These are phyloP conservation scores for Crithidia sp. DNA, from an alignment of 208 protist species.

Conservation along the genomic window DNA sequence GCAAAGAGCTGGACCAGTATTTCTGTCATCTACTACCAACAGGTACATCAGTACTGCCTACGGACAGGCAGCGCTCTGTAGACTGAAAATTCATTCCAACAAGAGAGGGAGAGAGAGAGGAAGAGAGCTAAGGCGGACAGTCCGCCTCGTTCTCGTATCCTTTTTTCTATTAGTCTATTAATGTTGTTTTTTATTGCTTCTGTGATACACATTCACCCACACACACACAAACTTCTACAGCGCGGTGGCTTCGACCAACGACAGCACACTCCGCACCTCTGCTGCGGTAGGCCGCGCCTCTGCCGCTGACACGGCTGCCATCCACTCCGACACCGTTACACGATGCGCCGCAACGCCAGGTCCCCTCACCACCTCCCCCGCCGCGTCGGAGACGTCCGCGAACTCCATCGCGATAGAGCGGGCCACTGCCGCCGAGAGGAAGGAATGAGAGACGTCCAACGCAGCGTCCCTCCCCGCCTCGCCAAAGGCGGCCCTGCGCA, in stretches of 20 bases:
- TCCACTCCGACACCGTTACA: slow-evolving; percentile 25
- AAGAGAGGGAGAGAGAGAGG: too few species aligned
- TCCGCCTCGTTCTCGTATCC: too few species aligned
- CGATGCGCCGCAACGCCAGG: background rate
- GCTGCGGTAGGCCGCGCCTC: background rate
- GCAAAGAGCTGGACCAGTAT: too few species aligned
- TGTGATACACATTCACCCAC: too few species aligned
- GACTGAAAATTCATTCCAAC: too few species aligned
- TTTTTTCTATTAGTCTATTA: too few species aligned
- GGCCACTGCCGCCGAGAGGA: slow-evolving; percentile 27
- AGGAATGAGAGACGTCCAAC: slow-evolving; percentile 24
- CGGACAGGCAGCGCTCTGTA: too few species aligned
- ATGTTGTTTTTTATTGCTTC: too few species aligned
- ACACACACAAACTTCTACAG: slow-evolving; percentile 2
- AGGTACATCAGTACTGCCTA: too few species aligned
- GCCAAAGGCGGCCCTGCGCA: background rate
- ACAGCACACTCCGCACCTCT: background rate
- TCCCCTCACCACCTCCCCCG: background rate
- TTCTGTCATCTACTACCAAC: too few species aligned
- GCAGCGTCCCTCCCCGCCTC: background rate
- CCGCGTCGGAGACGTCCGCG: background rate
- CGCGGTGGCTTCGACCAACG: slow-evolving; percentile 24
- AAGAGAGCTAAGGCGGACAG: too few species aligned
- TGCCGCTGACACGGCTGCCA: slow-evolving; percentile 18
- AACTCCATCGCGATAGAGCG: slow-evolving; percentile 11